These are phyloP conservation scores for Solanum gracilifrons DNA, from an alignment of 257 asterid genomes.

Conservation along the genomic window DNA sequence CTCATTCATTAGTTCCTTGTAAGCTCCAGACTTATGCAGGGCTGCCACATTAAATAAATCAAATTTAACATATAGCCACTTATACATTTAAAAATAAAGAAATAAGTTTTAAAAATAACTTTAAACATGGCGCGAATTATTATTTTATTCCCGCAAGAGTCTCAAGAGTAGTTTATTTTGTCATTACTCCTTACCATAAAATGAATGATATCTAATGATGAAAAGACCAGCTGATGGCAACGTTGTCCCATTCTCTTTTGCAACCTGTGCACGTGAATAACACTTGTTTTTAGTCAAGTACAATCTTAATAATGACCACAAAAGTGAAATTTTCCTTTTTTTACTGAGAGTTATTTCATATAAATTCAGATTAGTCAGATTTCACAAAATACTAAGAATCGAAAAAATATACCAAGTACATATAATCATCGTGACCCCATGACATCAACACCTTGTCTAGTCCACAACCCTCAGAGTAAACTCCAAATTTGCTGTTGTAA, in stretches of 20 bases:
- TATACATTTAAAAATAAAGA: neutral
- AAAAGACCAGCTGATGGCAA: slow-evolving; percentile 76
- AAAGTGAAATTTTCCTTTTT: neutral
- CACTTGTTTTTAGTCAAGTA: neutral
- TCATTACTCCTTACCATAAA: slow-evolving; percentile 48
- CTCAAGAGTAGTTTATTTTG: neutral
- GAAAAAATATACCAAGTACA: slow-evolving; percentile 51
- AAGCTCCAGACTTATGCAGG: slow-evolving; percentile 56
- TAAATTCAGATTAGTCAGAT: neutral
- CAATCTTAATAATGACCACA: neutral
- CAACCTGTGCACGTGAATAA: slow-evolving; percentile 33
- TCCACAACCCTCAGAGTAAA: slow-evolving; percentile 66
- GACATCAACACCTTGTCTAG: slow-evolving; percentile 73
- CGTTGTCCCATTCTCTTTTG: slow-evolving; percentile 60
- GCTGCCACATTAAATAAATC: slow-evolving; percentile 32
- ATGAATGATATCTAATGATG: slow-evolving; percentile 75
- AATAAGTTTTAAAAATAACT: too few species aligned
- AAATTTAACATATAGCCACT: neutral
- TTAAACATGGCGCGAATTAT: neutral
- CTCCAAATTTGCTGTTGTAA: slow-evolving; percentile 55
- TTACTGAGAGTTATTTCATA: accelerated
- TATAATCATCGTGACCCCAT: slow-evolving; percentile 93
- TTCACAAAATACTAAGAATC: neutral
- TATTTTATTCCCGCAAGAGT: too few species aligned
- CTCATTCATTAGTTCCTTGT: slow-evolving; percentile 58